Conservation (phyloP, 169 alveolate genomes). For the Perkinsus chesapeaki region DNA sequence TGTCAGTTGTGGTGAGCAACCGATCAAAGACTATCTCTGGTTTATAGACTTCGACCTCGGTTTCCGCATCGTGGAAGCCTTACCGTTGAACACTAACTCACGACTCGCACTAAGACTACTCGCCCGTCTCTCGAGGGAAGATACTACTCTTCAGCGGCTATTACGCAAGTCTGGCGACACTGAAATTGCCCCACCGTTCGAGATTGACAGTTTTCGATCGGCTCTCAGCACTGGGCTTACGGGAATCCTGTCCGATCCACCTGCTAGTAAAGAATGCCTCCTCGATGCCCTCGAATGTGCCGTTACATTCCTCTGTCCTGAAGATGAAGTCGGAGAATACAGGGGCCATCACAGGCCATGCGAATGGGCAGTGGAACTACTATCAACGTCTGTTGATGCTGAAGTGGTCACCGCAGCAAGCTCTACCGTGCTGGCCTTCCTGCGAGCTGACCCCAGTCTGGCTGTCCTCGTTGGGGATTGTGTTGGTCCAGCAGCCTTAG, state of each 20-base stretch:
- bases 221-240: neutral
- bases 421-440: neutral
- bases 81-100: neutral
- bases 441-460: neutral
- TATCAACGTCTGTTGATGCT: neutral
- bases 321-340: neutral
- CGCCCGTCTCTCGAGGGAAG: neutral
- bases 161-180: neutral
- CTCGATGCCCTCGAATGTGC: neutral
- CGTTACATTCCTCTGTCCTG: neutral
- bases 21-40: neutral
- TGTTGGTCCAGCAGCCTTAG: neutral
- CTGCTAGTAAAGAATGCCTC: neutral
- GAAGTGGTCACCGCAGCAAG: neutral
- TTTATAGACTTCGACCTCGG: neutral
- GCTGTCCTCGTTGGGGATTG: neutral
- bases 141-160: neutral
- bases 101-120: neutral
- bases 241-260: neutral
- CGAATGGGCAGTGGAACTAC: neutral
- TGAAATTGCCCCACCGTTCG: neutral
- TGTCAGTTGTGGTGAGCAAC: neutral
- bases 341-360: neutral
- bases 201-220: neutral
- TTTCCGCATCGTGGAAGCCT: neutral